These are phyloP conservation scores for Coemansia sp. DNA, from an alignment of 371 early-diverging fungal genomes.

Conservation along the genomic window DNA sequence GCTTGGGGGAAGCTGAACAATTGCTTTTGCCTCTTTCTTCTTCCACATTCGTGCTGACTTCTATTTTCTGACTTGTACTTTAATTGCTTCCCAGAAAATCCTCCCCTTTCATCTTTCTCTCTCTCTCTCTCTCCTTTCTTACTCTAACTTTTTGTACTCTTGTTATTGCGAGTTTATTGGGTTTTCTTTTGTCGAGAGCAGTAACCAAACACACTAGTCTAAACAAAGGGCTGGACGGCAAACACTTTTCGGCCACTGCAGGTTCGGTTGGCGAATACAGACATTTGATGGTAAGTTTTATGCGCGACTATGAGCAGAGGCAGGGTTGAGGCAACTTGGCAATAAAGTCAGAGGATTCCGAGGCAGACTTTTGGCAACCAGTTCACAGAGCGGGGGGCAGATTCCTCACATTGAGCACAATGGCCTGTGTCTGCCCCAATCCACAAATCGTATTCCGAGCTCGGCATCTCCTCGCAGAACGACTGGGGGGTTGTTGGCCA, in stretches of 20 bases:
- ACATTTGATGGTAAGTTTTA: background rate
- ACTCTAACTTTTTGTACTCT: background rate
- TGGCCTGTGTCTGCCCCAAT: background rate
- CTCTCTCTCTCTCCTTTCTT: background rate
- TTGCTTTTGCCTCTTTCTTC: background rate
- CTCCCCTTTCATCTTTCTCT: background rate
- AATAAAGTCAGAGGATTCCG: background rate
- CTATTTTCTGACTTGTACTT: conserved; percentile 21
- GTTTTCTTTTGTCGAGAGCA: background rate
- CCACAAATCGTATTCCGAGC: background rate
- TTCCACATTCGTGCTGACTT: conserved; percentile 28
- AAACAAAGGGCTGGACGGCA: background rate
- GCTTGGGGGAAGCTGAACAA: background rate
- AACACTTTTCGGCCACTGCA: background rate
- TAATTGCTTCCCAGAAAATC: conserved; percentile 8
- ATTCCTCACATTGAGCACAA: background rate
- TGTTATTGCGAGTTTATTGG: background rate
- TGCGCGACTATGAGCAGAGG: background rate
- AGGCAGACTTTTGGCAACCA: too few relatives aligned
- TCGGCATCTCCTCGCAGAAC: conserved; percentile 9
- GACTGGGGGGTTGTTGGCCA: background rate
- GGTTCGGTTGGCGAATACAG: background rate
- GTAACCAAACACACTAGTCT: too few relatives aligned
- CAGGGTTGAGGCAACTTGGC: too few relatives aligned
- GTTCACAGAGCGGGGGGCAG: background rate